phyloP scores from a whole-genome alignment of 345 rosid genomes.

The Turritis glabra region DNA sequence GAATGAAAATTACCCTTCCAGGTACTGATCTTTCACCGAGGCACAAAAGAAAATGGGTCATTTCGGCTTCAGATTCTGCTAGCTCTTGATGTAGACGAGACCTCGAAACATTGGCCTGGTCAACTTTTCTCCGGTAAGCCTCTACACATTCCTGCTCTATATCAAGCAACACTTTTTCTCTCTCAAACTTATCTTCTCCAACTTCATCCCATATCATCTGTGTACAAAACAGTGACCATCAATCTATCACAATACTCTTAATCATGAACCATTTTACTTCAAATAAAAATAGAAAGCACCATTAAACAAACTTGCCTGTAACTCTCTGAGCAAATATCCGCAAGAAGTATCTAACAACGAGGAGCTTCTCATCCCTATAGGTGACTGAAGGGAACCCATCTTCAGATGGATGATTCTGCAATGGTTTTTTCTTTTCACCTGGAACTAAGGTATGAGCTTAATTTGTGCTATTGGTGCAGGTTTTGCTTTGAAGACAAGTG shows the following conservation, averaged over 20 bases:
- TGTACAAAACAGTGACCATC: neutral
- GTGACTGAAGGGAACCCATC: constrained; percentile 75
- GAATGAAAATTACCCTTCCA: constrained; percentile 66
- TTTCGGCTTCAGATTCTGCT: constrained; percentile 97
- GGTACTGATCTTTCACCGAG: constrained; percentile 96
- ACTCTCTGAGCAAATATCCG: constrained; percentile 83
- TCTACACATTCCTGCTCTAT: constrained; percentile 91
- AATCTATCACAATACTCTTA: neutral
- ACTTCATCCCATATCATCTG: constrained; percentile 99
- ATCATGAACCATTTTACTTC: neutral
- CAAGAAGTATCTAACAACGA: constrained; percentile 72
- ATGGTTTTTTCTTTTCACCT: neutral
- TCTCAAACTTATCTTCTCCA: constrained; percentile 73
- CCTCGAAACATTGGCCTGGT: constrained; percentile 86
- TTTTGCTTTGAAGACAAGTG: constrained; percentile 72
- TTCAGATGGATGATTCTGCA: constrained; percentile 26
- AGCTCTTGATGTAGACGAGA: constrained; percentile 96
- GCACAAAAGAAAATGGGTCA: constrained; percentile 90
- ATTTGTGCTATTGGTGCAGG: constrained; percentile 48
- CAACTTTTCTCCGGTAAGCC: constrained; percentile 92
- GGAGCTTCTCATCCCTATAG: constrained; percentile 65
- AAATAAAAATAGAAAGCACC: neutral
- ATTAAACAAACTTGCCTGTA: constrained; percentile 62
- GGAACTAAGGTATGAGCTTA: constrained; percentile 38
- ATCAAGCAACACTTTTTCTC: constrained; percentile 84